A percentile compares a stretch with the other conserved stretches of the same genome.
phyloP scores from a whole-genome alignment of 2,329 filamentous ascomycete species.

The Monilinia aucupariae region DNA sequence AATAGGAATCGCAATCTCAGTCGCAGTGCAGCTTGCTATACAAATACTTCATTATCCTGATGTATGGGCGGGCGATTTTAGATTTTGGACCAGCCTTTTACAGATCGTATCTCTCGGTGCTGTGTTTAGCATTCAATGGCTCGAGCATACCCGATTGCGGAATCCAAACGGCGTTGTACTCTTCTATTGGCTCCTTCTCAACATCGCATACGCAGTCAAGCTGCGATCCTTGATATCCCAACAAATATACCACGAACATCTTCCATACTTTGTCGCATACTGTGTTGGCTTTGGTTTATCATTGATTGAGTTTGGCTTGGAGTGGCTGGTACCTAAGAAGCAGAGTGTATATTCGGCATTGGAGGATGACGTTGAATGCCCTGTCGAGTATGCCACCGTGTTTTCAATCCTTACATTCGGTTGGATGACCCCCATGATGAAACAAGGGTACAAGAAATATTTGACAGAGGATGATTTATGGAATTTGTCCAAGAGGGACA shows the following conservation, averaged over 20 bases:
- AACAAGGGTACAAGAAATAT: constrained; percentile 83
- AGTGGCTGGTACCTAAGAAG: constrained; percentile 66
- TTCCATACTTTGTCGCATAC: constrained; percentile 61
- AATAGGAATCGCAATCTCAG: constrained; percentile 50
- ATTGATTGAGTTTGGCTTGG: constrained; percentile 56
- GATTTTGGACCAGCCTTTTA: constrained; percentile 64
- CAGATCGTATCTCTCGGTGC: constrained; percentile 57
- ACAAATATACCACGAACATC: constrained; percentile 47
- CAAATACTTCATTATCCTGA: constrained; percentile 55
- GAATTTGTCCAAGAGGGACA: constrained; percentile 77
- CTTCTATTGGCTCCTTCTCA: constrained; percentile 67
- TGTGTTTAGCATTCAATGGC: constrained; percentile 61
- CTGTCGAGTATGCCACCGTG: constrained; percentile 80
- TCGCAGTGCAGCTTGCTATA: constrained; percentile 54
- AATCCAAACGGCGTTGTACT: constrained; percentile 66
- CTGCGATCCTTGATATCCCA: constrained; percentile 62
- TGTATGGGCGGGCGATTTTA: constrained; percentile 59
- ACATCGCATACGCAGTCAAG: constrained; percentile 60
- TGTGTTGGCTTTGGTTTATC: constrained; percentile 55
- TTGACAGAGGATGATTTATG: constrained; percentile 93
- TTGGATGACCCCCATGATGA: constrained; percentile 99
- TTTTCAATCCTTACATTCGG: constrained; percentile 92
- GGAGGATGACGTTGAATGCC: constrained; percentile 63
- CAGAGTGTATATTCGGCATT: constrained; percentile 63
- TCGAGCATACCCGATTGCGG: constrained; percentile 63